These are phyloP conservation scores for Diplocarpon mali DNA, from an alignment of 2,329 filamentous ascomycete species.

Conservation along the genomic window DNA sequence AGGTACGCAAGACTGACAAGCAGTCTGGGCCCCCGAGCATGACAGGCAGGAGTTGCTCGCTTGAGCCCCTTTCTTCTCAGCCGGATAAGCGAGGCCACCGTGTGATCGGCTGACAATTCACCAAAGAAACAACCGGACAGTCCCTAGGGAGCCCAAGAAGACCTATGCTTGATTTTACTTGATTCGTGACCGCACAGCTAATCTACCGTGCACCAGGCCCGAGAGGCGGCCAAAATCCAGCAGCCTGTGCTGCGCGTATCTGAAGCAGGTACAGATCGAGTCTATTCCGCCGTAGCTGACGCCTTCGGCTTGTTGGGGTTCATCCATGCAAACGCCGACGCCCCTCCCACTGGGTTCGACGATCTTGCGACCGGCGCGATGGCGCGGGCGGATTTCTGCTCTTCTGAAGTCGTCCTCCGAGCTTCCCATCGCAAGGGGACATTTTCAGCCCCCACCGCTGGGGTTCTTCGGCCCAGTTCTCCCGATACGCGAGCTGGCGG, in stretches of 20 bases:
- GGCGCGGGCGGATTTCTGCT: constrained; percentile 21
- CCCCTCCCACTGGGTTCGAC: constrained; percentile 81
- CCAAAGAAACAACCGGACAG: neutral
- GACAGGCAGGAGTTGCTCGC: neutral
- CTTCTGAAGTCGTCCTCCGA: constrained; percentile 35
- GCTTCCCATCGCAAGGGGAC: constrained; percentile 36
- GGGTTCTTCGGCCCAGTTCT: constrained; percentile 45
- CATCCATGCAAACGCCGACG: constrained; percentile 90
- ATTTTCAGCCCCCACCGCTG: constrained; percentile 29
- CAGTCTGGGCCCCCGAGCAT: neutral
- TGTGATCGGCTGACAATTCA: too few species aligned
- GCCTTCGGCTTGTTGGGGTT: constrained; percentile 35
- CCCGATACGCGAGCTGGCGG: constrained; percentile 33
- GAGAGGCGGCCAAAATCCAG: neutral
- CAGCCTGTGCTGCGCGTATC: constrained; percentile 2
- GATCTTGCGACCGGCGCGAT: constrained; percentile 37
- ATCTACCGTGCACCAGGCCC: neutral
- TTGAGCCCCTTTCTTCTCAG: neutral
- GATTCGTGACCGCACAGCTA: constrained; percentile 1
- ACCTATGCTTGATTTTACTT: neutral
- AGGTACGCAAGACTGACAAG: too few species aligned
- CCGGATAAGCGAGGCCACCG: neutral
- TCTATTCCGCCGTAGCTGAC: constrained; percentile 15
- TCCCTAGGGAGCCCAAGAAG: neutral
- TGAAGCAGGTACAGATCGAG: neutral